phyloP scores from a whole-genome alignment of 1,139 yeast species.

The Blastobotrys apis region DNA sequence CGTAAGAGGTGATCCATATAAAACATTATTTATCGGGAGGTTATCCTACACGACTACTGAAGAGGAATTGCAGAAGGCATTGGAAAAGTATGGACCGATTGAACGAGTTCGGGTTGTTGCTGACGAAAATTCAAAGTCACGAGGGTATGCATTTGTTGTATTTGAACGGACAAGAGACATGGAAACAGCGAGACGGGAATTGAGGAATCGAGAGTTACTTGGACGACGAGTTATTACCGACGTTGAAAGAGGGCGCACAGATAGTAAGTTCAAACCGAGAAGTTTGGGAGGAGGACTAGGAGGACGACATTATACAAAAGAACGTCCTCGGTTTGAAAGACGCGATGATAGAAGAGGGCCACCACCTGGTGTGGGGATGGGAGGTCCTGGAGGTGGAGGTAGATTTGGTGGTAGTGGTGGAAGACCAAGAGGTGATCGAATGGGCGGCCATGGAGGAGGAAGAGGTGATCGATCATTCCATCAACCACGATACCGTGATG shows the following conservation, averaged over 20 bases:
- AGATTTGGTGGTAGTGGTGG: conserved; percentile 13
- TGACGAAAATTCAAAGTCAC: conserved; percentile 52
- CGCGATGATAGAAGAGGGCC: conserved; percentile 14
- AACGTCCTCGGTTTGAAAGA: conserved; percentile 13
- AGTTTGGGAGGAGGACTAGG: conserved; percentile 73
- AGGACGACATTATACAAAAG: conserved; percentile 49
- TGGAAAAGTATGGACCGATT: conserved; percentile 64
- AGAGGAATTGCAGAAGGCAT: conserved; percentile 59
- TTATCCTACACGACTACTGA: conserved; percentile 65
- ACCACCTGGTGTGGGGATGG: no score
- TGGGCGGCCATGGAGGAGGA: conserved; percentile 16
- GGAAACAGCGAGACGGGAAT: conserved; percentile 50
- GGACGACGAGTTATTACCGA: conserved; percentile 66
- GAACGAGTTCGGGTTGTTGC: conserved; percentile 65
- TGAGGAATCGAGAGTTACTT: conserved; percentile 49
- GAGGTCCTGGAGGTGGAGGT: no score
- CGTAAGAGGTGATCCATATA: conserved; percentile 67
- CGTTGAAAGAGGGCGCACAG: conserved; percentile 75
- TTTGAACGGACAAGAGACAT: conserved; percentile 60
- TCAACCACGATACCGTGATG: background rate
- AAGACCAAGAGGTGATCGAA: conserved; percentile 16
- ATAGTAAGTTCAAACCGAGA: conserved; percentile 77
- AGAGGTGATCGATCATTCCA: no score
- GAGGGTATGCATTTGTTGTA: conserved; percentile 84
- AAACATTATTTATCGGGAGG: conserved; percentile 74